Percentiles rank a stretch among this genome's conserved stretches.
These are phyloP conservation scores for Aspergillus sp. DNA, from an alignment of 2,329 filamentous ascomycete species.

Conservation along the genomic window DNA sequence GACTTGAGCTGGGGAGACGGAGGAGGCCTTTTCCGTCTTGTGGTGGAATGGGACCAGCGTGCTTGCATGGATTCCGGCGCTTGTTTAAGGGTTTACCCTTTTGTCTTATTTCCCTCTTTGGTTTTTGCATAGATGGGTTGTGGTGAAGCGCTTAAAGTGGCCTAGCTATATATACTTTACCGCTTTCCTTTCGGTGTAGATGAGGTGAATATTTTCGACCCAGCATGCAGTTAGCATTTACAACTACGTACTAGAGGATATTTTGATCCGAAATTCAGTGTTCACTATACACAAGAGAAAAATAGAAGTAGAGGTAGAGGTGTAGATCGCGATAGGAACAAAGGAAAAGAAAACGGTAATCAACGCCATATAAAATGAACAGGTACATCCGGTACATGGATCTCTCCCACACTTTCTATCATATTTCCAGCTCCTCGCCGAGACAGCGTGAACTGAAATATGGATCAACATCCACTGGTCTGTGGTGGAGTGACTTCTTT, in stretches of 20 bases:
- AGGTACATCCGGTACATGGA: conserved; percentile 16
- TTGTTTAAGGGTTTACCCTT: background rate
- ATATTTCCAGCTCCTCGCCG: conserved; percentile 8
- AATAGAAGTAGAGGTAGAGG: conserved; percentile 17
- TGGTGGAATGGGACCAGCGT: background rate
- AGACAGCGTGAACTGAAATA: background rate
- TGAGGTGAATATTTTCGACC: too few species aligned
- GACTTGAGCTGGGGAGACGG: background rate
- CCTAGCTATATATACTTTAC: background rate
- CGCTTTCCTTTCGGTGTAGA: background rate
- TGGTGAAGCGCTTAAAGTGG: background rate
- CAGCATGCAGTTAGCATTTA: background rate
- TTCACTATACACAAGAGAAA: conserved; percentile 21
- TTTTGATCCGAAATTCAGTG: conserved; percentile 9
- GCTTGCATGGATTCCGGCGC: background rate
- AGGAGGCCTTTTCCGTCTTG: background rate
- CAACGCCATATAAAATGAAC: conserved; percentile 34
- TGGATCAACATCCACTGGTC: background rate
- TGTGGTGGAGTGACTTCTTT: background rate
- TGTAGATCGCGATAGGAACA: conserved; percentile 20
- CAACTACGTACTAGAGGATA: background rate
- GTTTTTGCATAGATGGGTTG: background rate
- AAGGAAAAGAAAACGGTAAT: conserved; percentile 28
- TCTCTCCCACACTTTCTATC: conserved; percentile 12
- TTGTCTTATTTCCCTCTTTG: background rate